Percentiles rank a stretch among this genome's conserved stretches.
Evolutionary conservation across 768 basidiomycete species (phyloP).

Genomic region (Wakefieldia striispora): DNA sequence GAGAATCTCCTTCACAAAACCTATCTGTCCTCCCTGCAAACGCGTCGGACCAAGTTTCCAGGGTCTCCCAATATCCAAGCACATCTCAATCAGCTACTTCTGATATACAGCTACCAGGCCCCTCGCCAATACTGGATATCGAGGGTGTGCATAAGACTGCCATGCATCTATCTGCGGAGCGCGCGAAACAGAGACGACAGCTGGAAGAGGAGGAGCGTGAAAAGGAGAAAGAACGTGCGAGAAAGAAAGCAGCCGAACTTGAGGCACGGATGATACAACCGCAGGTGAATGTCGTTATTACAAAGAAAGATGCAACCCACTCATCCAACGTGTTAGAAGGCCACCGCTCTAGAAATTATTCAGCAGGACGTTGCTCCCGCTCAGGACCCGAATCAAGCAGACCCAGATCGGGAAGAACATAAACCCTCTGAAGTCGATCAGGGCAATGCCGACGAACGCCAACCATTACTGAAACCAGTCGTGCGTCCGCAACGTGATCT

Average conservation of each 20-base stretch:
- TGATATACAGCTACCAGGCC: constrained; percentile 28
- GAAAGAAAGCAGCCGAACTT: constrained; percentile 73
- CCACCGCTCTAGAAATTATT: constrained; percentile 43
- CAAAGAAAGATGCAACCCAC: constrained; percentile 5
- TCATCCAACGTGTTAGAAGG: constrained; percentile 26
- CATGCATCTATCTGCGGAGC: constrained; percentile 84
- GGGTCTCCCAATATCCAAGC: constrained; percentile 43
- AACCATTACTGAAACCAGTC: constrained; percentile 34
- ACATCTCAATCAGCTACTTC: constrained; percentile 42
- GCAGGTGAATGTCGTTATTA: constrained; percentile 16
- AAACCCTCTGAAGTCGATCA: neutral
- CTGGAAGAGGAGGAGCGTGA: constrained; percentile 83
- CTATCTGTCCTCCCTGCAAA: constrained; percentile 25
- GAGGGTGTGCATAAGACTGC: constrained; percentile 69
- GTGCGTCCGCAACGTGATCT: constrained; percentile 22
- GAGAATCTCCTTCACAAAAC: constrained; percentile 42
- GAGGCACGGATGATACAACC: constrained; percentile 58
- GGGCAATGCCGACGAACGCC: constrained; percentile 26
- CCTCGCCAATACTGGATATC: constrained; percentile 40
- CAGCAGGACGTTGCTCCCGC: constrained; percentile 43
- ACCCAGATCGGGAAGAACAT: constrained; percentile 4
- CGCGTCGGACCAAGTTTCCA: constrained; percentile 2
- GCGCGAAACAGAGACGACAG: constrained; percentile 75
- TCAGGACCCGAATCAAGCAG: constrained; percentile 6
- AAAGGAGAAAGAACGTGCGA: constrained; percentile 76